These are phyloP conservation scores for Tricholoma sp. DNA, from an alignment of 768 basidiomycete genomes.

Conservation along the genomic window DNA sequence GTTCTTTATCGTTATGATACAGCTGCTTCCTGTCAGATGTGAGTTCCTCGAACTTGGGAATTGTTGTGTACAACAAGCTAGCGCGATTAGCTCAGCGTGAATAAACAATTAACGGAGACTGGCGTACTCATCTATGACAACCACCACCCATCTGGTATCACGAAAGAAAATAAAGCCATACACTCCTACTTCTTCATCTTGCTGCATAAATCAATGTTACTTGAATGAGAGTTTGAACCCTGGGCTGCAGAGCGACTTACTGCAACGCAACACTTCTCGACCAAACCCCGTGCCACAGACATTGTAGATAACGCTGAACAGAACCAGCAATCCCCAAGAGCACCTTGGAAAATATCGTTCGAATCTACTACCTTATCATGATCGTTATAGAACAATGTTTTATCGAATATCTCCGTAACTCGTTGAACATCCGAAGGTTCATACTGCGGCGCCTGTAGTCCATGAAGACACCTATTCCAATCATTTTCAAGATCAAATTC, in stretches of 20 bases:
- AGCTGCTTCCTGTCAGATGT: conserved; percentile 31
- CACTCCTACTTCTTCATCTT: conserved; percentile 46
- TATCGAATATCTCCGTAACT: conserved; percentile 47
- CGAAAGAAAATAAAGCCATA: conserved; percentile 56
- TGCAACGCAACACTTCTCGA: conserved; percentile 50
- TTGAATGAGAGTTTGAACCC: neutral
- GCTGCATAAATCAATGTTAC: conserved; percentile 26
- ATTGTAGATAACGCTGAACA: conserved; percentile 46
- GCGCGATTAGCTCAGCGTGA: neutral
- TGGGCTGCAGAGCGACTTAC: conserved; percentile 18
- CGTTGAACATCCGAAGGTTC: conserved; percentile 37
- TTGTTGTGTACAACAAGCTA: conserved; percentile 7
- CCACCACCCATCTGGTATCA: conserved; percentile 44
- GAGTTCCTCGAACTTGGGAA: conserved; percentile 49
- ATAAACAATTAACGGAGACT: conserved; percentile 16
- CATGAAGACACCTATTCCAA: conserved; percentile 31
- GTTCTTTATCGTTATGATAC: conserved; percentile 46
- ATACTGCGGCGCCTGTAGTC: too few relatives aligned
- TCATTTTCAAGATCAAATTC: conserved; percentile 45
- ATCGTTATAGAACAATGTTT: conserved; percentile 44
- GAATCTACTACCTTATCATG: conserved; percentile 37
- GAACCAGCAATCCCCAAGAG: conserved; percentile 51
- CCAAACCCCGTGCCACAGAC: conserved; percentile 34
- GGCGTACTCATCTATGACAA: conserved; percentile 54
- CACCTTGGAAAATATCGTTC: conserved; percentile 45